Evolutionary conservation across 768 basidiomycete genomes (phyloP).

Genomic region (Hygrophorus russula): DNA sequence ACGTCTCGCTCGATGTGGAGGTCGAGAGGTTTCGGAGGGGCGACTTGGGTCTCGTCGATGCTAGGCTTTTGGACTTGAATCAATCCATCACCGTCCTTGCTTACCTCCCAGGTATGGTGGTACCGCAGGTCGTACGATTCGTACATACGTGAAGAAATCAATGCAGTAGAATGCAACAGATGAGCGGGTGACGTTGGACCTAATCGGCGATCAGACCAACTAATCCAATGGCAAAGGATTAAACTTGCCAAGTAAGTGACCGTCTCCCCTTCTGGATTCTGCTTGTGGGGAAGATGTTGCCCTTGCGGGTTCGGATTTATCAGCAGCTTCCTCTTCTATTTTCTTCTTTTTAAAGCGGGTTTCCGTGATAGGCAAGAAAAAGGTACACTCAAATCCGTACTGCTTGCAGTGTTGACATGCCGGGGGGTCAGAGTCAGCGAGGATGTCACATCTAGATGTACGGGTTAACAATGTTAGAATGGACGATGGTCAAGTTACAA

Average conservation of each 20-base stretch:
- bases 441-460: constrained; percentile 80
- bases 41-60: constrained; percentile 40
- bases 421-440: constrained; percentile 65
- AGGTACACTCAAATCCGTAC: constrained; percentile 89
- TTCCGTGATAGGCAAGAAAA: constrained; percentile 96
- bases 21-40: constrained; percentile 54
- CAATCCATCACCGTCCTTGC: constrained; percentile 75
- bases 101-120: constrained; percentile 82
- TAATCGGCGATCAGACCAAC: constrained; percentile 33
- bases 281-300: constrained; percentile 28
- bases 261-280: constrained; percentile 41
- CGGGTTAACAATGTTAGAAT: neutral
- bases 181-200: constrained; percentile 85
- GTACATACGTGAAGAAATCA: constrained; percentile 76
- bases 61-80: constrained; percentile 68
- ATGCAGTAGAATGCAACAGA: constrained; percentile 81
- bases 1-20: constrained; percentile 67
- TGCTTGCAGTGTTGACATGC: constrained; percentile 93
- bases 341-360: constrained; percentile 98
- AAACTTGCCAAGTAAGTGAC: constrained; percentile 50
- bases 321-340: constrained; percentile 53
- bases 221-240: constrained; percentile 7
- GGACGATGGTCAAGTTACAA: neutral
- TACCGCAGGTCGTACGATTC: constrained; percentile 83
- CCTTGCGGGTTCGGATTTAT: constrained; percentile 22